Percentiles rank a stretch among this genome's conserved stretches.
These are phyloP conservation scores for Kodamaea hsintzibuensis DNA, from an alignment of 805 yeast genomes.

Conservation along the genomic window DNA sequence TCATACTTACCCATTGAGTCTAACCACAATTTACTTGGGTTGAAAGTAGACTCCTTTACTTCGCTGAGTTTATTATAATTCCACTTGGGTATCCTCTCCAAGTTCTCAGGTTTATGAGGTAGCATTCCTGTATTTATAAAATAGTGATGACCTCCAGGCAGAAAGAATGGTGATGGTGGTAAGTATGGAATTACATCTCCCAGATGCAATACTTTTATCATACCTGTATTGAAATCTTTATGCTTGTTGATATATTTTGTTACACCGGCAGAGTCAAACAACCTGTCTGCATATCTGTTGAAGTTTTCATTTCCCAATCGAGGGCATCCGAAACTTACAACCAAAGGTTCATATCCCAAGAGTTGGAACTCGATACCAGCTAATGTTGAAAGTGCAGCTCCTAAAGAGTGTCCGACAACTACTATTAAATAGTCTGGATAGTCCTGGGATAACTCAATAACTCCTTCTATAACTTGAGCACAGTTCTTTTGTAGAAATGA, in stretches of 20 bases:
- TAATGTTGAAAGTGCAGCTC: slow-evolving; percentile 68
- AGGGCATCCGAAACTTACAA: slow-evolving; percentile 65
- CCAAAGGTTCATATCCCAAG: slow-evolving; percentile 53
- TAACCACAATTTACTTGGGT: slow-evolving; percentile 20
- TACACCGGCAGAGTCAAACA: slow-evolving; percentile 43
- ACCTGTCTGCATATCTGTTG: slow-evolving; percentile 50
- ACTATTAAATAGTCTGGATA: slow-evolving; percentile 52
- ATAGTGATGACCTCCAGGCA: slow-evolving; percentile 55
- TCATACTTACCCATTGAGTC: slow-evolving; percentile 26
- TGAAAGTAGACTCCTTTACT: background rate
- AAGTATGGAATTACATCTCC: slow-evolving; percentile 59
- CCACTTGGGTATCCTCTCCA: slow-evolving; percentile 4
- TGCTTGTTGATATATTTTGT: slow-evolving; percentile 19
- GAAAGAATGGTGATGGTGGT: slow-evolving; percentile 51
- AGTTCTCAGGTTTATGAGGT: slow-evolving; percentile 31
- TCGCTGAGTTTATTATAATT: background rate
- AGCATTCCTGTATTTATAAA: slow-evolving; percentile 39
- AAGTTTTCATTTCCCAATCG: slow-evolving; percentile 58
- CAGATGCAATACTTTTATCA: slow-evolving; percentile 56
- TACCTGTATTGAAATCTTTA: slow-evolving; percentile 37
- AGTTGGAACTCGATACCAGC: slow-evolving; percentile 62
- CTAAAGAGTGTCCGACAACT: slow-evolving; percentile 74
- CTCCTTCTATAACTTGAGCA: slow-evolving; percentile 33
- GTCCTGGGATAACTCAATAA: slow-evolving; percentile 31
- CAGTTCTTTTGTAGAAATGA: slow-evolving; percentile 45